These are phyloP conservation scores for Phytophthora litchii DNA, from an alignment of 352 stramenopile species.

Conservation along the genomic window DNA sequence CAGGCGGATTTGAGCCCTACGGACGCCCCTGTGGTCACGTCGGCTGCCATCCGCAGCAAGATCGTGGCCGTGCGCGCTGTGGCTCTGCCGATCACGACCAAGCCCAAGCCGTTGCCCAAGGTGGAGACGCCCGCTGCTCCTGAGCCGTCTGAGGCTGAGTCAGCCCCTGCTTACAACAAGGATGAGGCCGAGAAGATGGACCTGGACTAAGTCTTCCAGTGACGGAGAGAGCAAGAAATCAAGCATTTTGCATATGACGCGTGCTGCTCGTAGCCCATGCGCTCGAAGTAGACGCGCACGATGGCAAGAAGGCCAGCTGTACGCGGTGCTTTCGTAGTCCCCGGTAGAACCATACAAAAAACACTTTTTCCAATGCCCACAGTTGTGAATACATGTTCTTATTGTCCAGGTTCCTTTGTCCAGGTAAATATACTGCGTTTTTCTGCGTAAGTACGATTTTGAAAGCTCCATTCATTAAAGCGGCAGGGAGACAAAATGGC, in stretches of 20 bases:
- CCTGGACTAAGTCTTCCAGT: conserved; percentile 65
- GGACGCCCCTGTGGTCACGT: conserved; percentile 92
- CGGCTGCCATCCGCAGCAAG: conserved; percentile 89
- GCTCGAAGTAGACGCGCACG: conserved; percentile 28
- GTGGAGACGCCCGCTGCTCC: conserved; percentile 62
- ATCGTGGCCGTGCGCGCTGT: conserved; percentile 89
- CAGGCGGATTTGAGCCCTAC: conserved; percentile 89
- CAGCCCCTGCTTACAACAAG: conserved; percentile 40
- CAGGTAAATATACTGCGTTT: not conserved
- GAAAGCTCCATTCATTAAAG: conserved; percentile 36
- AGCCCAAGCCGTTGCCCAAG: conserved; percentile 93
- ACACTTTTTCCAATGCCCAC: conserved; percentile 23
- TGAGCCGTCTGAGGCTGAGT: conserved; percentile 48
- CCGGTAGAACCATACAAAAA: conserved; percentile 32
- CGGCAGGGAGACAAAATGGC: conserved; percentile 24
- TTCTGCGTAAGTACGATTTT: conserved; percentile 19
- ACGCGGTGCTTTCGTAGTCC: conserved; percentile 24
- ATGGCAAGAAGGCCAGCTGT: conserved; percentile 23
- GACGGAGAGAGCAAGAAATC: conserved; percentile 12
- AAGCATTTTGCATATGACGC: conserved; percentile 36
- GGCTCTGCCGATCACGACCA: conserved; percentile 95
- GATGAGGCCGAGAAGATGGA: conserved; percentile 85
- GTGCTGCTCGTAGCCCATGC: conserved; percentile 25
- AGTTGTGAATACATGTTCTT: not conserved
- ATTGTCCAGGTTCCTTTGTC: not conserved